phyloP scores from a whole-genome alignment of 352 stramenopile species.

The Globisporangium megalacanthum region DNA sequence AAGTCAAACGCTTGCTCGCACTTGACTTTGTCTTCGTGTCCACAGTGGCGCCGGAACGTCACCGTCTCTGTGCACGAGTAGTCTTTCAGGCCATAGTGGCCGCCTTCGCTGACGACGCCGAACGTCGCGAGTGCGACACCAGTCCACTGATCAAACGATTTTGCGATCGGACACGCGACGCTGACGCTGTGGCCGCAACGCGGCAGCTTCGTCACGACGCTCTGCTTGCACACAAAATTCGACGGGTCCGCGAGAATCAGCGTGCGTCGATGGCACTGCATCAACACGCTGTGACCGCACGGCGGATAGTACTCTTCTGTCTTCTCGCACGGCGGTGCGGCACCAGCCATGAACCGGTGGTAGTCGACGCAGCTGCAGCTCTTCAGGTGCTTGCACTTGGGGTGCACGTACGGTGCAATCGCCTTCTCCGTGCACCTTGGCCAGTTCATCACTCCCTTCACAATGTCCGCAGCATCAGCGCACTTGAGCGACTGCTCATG shows the following conservation, averaged over 20 bases:
- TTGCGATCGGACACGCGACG: conserved; percentile 42
- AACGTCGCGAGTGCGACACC: conserved; percentile 28
- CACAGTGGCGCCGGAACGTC: conserved; percentile 57
- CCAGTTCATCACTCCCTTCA: conserved; percentile 23
- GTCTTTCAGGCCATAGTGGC: conserved; percentile 60
- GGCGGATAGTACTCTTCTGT: conserved; percentile 54
- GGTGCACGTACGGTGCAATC: conserved; percentile 60
- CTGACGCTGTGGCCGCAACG: conserved; percentile 57
- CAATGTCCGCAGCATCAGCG: conserved; percentile 35
- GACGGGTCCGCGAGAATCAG: conserved; percentile 19
- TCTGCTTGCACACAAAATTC: conserved; percentile 50
- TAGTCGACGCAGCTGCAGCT: conserved; percentile 66
- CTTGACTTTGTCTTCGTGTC: conserved; percentile 41
- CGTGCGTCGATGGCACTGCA: conserved; percentile 58
- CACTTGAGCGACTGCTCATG: conserved; percentile 55
- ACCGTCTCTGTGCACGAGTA: conserved; percentile 55
- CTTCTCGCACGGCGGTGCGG: conserved; percentile 42
- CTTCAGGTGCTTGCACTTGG: conserved; percentile 60
- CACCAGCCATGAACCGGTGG: conserved; percentile 34
- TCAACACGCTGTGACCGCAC: conserved; percentile 53
- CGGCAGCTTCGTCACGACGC: conserved; percentile 42
- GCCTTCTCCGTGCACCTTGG: conserved; percentile 53
- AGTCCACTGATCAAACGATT: conserved; percentile 41
- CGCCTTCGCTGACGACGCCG: conserved; percentile 49
- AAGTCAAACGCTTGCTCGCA: conserved; percentile 77